Evolutionary conservation across 2,329 filamentous ascomycete species (phyloP), one percentile per base, ranked within the genome.

Genomic region (Pseudohalonectria lignicola): DNA sequence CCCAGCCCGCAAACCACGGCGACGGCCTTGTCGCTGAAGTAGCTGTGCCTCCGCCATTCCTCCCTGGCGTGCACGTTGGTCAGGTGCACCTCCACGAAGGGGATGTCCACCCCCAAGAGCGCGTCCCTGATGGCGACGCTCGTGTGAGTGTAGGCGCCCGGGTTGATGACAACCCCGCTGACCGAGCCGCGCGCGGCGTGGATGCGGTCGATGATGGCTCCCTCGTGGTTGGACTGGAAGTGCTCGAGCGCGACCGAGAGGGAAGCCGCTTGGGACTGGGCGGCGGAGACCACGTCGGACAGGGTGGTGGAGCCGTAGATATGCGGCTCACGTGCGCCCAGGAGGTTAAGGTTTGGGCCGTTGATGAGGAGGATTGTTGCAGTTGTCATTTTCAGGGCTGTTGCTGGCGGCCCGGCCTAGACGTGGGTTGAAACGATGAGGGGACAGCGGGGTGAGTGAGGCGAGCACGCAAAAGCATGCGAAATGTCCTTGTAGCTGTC

Each of bases 331-430:
- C 84, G 71, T 11, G 74, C 80, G 26, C 83, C 83, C 21, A 88
- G 71, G 36, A 88, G 77, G 61, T 87, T 87, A 49, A 88, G 78
- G 56, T 88, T 88, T 23, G 82, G 82, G n/a, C 83, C 82, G 58
- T 86, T 86, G 63, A 87, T 76, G 46, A 86, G 67, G 48, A 86
- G 76, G 52, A 86, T 76, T 16, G 19, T 36, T 15, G 30, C n/a
- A n/a, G n/a, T n/a, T n/a, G n/a, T n/a, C n/a, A n/a, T n/a, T n/a
- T n/a, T n/a, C n/a, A n/a, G n/a, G n/a, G n/a, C n/a, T n/a, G n/a
- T n/a, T n/a, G n/a, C n/a, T n/a, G n/a, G n/a, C n/a, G n/a, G n/a
- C n/a, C n/a, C n/a, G n/a, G n/a, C n/a, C n/a, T n/a, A n/a, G n/a
- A n/a, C n/a, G n/a, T n/a, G n/a, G n/a, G n/a, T n/a, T n/a, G n/a